A percentile compares a stretch with the other conserved stretches of the same genome.
phyloP scores from a whole-genome alignment of 2,329 filamentous ascomycete species.

The Ophiostoma novo-ulmi region DNA sequence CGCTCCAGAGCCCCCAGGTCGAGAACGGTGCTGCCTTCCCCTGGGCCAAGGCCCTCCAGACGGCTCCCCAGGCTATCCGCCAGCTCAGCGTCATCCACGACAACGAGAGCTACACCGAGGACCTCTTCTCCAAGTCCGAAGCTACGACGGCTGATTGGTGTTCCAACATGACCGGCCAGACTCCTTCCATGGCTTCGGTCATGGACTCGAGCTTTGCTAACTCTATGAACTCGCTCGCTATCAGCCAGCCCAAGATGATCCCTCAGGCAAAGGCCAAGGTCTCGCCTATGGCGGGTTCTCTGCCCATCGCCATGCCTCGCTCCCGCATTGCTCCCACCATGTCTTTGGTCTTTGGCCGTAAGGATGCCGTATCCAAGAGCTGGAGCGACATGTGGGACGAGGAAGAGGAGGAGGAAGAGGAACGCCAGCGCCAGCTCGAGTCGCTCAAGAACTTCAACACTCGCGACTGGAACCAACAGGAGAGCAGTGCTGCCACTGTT shows the following conservation, averaged over 20 bases:
- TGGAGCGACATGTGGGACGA: conserved; percentile 99
- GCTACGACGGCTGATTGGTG: conserved; percentile 67
- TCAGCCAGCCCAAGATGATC: conserved; percentile 43
- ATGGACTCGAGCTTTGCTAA: conserved; percentile 75
- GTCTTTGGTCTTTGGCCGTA: conserved; percentile 73
- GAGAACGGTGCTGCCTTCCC: conserved; percentile 76
- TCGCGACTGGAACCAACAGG: conserved; percentile 71
- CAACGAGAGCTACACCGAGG: conserved; percentile 72
- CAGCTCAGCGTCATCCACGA: conserved; percentile 83
- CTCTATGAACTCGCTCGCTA: conserved; percentile 70
- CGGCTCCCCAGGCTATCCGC: conserved; percentile 63
- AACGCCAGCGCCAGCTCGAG: conserved; percentile 55
- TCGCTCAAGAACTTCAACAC: conserved; percentile 63
- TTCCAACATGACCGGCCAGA: conserved; percentile 67
- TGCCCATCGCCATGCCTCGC: conserved; percentile 75
- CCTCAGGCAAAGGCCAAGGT: conserved; percentile 42
- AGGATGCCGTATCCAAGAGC: conserved; percentile 86
- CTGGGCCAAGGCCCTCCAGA: conserved; percentile 86
- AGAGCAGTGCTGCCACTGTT: conserved; percentile 37
- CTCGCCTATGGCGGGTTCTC: conserved; percentile 60
- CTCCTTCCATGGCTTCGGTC: conserved; percentile 77
- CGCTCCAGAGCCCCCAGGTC: conserved; percentile 79
- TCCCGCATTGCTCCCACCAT: conserved; percentile 65
- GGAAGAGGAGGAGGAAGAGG: conserved; percentile 67
- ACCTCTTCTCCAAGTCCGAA: conserved; percentile 77